Base-by-base conservation (phyloP, 2,329 filamentous ascomycete genomes). In the Penicillium sumatraense region DNA sequence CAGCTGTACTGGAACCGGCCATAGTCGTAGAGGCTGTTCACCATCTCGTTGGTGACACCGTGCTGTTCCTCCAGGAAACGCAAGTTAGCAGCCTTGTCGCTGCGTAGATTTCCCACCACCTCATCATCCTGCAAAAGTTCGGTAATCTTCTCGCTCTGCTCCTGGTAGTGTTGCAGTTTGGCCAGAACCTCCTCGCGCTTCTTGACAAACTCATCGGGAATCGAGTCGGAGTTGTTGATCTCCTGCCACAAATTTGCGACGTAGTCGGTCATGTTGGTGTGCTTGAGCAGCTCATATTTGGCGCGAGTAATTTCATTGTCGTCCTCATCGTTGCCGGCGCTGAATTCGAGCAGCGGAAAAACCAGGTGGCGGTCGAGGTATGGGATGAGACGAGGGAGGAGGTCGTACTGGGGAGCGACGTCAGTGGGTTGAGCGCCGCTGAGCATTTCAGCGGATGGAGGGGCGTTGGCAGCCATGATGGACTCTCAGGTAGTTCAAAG, bases 251-350 rank as follows among this genome's bases (percentile, higher is more conserved):
- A 81, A 70, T 89, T 90, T 71, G 93, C 93, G 51, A 98, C 91
- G 75, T 96, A 99, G 78, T 99, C 95, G 70, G 89, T 95, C 95
- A 99, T 99, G 83, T 98, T 97, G 71, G 95, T 98, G 76, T 92
- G 88, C 81, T 96, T 93, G 66, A 99, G 86, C 56, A 99, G 87
- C 79, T 93, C 89, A 76, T 93, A 96, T 78, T 96, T 96, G 68
- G 92, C 87, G 73, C 89, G 86, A 61, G 89, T 88, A 68, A 96
- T 88, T 75, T 93, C 88, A 68, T 83, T 84, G 66, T 86, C 85
- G 70, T 92, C 89, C 74, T 92, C 88, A 64, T 96, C 89, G 75
- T 91, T 87, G 72, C 89, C 87, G 70, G 88, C 88, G 70, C 89
- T 84, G 78, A 96, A 97, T 80, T 97, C 93, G 74, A 99, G 88